Percentiles rank a stretch among this genome's conserved stretches.
Evolutionary conservation across 805 yeast genomes (phyloP).

Genomic region (Starmerella kuoi): DNA sequence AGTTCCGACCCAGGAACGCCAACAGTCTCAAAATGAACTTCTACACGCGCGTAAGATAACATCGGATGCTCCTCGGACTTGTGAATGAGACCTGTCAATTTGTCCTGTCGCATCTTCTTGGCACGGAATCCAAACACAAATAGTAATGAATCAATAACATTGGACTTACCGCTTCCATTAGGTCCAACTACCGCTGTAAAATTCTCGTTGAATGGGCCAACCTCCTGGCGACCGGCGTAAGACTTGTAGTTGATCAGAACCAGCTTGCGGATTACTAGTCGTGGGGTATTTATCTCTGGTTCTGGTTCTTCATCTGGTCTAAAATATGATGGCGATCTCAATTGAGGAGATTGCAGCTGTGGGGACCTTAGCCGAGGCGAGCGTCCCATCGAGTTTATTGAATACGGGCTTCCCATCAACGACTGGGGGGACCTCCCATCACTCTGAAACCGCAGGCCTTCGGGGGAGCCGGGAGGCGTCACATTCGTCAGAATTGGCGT

Average conservation of each 20-base stretch:
- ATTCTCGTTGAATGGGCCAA: constrained; percentile 88
- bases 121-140: constrained; percentile 97
- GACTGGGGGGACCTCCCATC: not conserved
- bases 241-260: constrained; percentile 82
- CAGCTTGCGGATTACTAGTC: constrained; percentile 65
- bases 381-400: not conserved
- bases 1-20: constrained; percentile 45
- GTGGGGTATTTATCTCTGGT: constrained; percentile 14
- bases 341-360: constrained; percentile 1
- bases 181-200: constrained; percentile 98
- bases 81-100: constrained; percentile 84
- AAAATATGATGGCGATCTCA: not conserved
- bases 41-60: constrained; percentile 72
- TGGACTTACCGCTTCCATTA: constrained; percentile 95
- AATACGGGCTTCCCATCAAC: constrained; percentile 5
- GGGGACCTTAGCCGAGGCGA: constrained; percentile 5
- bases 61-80: constrained; percentile 64
- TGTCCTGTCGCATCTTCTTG: constrained; percentile 90
- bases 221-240: constrained; percentile 82
- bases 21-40: constrained; percentile 59
- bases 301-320: not conserved
- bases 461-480: constrained; percentile 10
- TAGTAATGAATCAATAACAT: constrained; percentile 89
- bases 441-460: not conserved
- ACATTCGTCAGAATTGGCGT: constrained; percentile 2